Base-by-base conservation (phyloP, 495 filamentous ascomycete species). In the Chaetomium fimeti region DNA sequence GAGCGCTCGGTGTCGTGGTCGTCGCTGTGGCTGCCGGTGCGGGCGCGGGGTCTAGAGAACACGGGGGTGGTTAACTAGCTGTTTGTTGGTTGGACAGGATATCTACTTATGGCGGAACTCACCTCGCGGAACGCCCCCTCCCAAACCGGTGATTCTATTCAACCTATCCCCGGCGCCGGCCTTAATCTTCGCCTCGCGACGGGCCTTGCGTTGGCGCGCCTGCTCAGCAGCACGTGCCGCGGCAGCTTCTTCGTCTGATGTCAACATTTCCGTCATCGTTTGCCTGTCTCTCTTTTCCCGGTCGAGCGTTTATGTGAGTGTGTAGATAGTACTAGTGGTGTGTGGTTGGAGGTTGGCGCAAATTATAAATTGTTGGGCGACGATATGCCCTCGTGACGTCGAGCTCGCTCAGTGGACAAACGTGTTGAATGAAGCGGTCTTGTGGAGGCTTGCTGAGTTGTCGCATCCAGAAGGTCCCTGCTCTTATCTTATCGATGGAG, bases 151-250 rank as follows among this genome's bases (percentile, higher is more conserved):
- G 78, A 99, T 98, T 69, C 87, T 90, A 63, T 92, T 87, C 61
- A 99, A 80, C 66, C 94, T 83, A 27, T 87, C 83, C 40, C 86
- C 85, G 43, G 91, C 94, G 57, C 89, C 90, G 61, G 89, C 90
- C 68, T 85, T 88, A 76, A 97, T 89, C 79, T 96, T 97, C 32
- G 92, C 91, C 76, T 96, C 90, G 25, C 92, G 86, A 43, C 91
- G 87, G 75, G 96, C 92, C 66, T 94, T 92, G 66, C 93, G 91
- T 43, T 92, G 82, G 22, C 92, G 89, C 28, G 91, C 89, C 73
- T 93, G 88, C 66, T 89, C 84, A 12, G 87, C 83, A 54, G 89
- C 87, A 11, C 87, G 89, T 40, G 89, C 87, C 57, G 88, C 72
- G 0, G 79, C 79, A 1, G 77, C 73, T 24, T 77, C 78, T 54